Base-by-base conservation (phyloP, 495 filamentous ascomycete species). In the Penicillium waksmanii region DNA sequence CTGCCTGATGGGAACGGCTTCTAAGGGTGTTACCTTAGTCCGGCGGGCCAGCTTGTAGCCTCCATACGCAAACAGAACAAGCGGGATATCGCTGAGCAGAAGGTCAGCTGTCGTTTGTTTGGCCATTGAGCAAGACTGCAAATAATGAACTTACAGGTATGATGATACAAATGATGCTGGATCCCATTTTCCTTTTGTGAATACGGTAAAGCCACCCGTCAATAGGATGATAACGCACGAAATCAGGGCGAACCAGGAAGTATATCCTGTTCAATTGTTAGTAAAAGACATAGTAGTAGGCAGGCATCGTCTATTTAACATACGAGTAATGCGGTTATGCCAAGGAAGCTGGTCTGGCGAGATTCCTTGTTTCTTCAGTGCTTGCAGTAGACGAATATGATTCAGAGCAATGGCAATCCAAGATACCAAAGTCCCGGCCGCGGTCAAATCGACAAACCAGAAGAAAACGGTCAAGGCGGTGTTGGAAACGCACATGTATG, bases 151-250 rank as follows among this genome's bases (percentile, higher is more conserved):
- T 57, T 55, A 76, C 73, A 81, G 34, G 60, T 77, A 77, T 0
- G 70, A 69, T 5, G 72, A 77, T 9, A 77, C 66, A 46, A 77
- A 77, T 1, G 54, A 56, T 13, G 70, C 65, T 2, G 72, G 60
- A 13, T 66, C 61, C 73, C 73, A 77, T 36, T 69, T 73, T 31
- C 73, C 72, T n/a, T 56, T 46, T 0, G 73, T 77, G 42, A 88
- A 88, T n/a, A 87, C 85, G 9, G 73, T 67, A 57, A 87, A 88
- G 6, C 86, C 86, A 57, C 84, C 87, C 35, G 86, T 80, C 6
- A 88, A 61, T 3, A 79, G 73, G 35, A 88, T 73, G 50, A 87
- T 66, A 27, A 69, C 52, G 62, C 86, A 87, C 19, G 72, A 73
- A 36, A 82, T 67, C 5, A 86, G 60, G 0, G 78, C 73, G 31